Percentiles rank a stretch among this genome's conserved stretches.
phyloP scores from a whole-genome alignment of 2,329 filamentous ascomycete genomes.

The Apiospora aurea region DNA sequence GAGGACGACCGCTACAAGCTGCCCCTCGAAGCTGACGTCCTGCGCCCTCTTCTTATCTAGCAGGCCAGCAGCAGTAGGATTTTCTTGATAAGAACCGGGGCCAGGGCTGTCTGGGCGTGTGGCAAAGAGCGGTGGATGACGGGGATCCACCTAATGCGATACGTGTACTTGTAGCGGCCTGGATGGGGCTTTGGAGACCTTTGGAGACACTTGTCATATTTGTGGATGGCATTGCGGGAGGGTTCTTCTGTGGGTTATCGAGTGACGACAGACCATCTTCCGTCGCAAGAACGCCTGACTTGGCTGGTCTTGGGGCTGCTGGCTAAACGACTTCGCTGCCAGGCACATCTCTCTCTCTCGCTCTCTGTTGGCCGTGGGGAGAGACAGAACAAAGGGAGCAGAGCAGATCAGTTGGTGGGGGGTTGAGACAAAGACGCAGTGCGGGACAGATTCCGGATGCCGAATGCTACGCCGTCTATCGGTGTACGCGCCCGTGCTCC shows the following conservation, averaged over 20 bases:
- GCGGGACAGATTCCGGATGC: slow-evolving; percentile 14
- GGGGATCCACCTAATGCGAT: slow-evolving; percentile 8
- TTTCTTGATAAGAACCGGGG: slow-evolving; percentile 14
- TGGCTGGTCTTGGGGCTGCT: background rate
- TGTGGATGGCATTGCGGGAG: background rate
- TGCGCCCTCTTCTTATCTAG: slow-evolving; percentile 18
- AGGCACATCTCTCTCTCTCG: too few relatives aligned
- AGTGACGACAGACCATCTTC: slow-evolving; percentile 6
- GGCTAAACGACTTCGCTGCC: background rate
- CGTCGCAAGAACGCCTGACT: too few relatives aligned
- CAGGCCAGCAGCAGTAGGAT: background rate
- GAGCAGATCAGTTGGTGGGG: background rate
- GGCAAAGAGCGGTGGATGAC: slow-evolving; percentile 22
- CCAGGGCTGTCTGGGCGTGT: slow-evolving; percentile 11
- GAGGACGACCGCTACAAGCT: background rate
- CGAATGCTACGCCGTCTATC: slow-evolving; percentile 14
- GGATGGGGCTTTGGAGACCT: slow-evolving; percentile 12
- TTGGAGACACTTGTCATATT: slow-evolving; percentile 20
- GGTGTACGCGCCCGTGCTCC: slow-evolving; percentile 18
- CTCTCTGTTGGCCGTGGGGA: background rate
- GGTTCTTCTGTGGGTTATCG: slow-evolving; percentile 9
- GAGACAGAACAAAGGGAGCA: background rate
- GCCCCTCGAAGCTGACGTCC: background rate
- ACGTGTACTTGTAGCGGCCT: slow-evolving; percentile 19
- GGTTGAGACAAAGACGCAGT: background rate